Base-by-base conservation (phyloP, 2,329 filamentous ascomycete genomes). In the Colletotrichum ledebouriae region DNA sequence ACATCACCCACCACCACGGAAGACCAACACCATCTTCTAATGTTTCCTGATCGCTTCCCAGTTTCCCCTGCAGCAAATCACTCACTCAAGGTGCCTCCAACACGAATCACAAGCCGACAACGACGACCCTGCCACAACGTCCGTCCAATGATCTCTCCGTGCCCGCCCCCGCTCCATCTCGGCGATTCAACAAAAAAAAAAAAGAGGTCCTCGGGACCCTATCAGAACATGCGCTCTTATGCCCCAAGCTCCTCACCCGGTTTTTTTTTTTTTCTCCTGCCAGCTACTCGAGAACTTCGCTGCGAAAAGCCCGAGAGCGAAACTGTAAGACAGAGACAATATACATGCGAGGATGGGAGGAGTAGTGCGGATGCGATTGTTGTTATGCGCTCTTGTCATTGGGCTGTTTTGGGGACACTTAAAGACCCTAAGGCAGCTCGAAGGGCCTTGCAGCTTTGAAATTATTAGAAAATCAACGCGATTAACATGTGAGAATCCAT, bases 101-200 rank as follows among this genome's bases (percentile, higher is more conserved):
- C 53, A 20, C 53, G 22, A 57, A 63, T 63, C 61, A 50, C 41
- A 63, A 50, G 39, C 52, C 59, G 33, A 37, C 44, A 15, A 46
- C 50, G 13, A 15, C 41, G 39, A 49, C 41, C 49, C n/a, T 12
- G 22, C 33, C 49, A 25, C 49, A 33, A 12, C 53, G 34, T 29
- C 58, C 53, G 34, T 41, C 58, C 58, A 55, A 55, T 55, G 15
- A 60, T 39, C 6, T 44, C 20, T 22, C 49, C 37, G 46, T 50
- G 20, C 58, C 33, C 22, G 20, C 59, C 47, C 39, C 29, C 25
- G 20, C 37, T 20, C 22, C 39, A 63, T 52, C 47, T 69, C 61
- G 66, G 66, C 61, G 49, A 52, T 65, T 66, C 61, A 68, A 68
- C 61, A 68, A 69, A 68, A 69, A 65, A 55, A 39, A 49, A 29